Evolutionary conservation across 257 asterid species (phyloP).

Genomic region (Solanum etuberosum): DNA sequence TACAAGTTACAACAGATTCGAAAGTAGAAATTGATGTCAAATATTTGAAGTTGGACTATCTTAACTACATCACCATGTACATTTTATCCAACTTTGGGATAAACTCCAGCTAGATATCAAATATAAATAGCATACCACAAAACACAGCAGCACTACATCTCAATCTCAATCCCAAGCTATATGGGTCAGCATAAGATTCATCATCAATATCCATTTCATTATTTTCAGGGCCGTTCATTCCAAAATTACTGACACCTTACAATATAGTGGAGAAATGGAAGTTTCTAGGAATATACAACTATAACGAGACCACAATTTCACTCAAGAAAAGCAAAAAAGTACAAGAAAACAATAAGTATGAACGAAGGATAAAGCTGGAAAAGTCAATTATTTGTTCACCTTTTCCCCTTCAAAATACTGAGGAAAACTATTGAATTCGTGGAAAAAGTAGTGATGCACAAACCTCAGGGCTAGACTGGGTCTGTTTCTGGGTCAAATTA

Average conservation of each 20-base stretch:
- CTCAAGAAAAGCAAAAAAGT: not conserved
- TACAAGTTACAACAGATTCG: not conserved
- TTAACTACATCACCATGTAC: not conserved
- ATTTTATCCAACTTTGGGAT: not conserved
- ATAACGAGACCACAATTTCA: not conserved
- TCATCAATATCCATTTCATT: not conserved
- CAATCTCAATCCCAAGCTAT: not conserved
- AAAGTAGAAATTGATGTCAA: not conserved
- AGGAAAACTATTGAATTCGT: no score
- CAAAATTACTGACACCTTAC: not conserved
- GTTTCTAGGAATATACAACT: not conserved
- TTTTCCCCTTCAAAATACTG: not conserved
- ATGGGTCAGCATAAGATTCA: not conserved
- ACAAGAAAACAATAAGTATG: not conserved
- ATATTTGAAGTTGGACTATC: not conserved
- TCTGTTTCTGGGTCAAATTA: not conserved
- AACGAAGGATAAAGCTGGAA: not conserved
- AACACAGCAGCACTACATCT: not conserved
- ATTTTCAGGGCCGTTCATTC: not conserved
- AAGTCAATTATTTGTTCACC: not conserved
- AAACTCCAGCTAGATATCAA: not conserved
- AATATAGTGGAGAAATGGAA: not conserved
- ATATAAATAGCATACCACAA: not conserved
- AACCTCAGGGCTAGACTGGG: not conserved
- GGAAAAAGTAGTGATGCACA: not conserved